Conservation (phyloP, 2,329 filamentous ascomycete species). For the Pestalotiopsis sp. region DNA sequence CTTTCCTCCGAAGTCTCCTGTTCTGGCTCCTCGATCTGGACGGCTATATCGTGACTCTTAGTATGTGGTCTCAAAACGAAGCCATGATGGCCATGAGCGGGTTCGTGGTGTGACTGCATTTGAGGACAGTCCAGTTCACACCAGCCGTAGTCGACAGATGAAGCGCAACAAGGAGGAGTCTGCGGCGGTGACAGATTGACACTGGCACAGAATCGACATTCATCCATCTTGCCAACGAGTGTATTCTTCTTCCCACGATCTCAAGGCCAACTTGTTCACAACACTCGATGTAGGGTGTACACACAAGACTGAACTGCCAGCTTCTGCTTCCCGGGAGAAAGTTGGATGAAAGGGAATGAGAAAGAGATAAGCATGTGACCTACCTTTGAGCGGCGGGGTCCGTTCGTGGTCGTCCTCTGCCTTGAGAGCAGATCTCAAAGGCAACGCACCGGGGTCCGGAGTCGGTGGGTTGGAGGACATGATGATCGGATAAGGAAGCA, state of each 20-base stretch:
- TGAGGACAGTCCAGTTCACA: neutral
- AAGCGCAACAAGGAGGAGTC: neutral
- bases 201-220: neutral
- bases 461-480: conserved; percentile 17
- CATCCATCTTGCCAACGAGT: neutral
- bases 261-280: neutral
- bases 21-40: conserved; percentile 61
- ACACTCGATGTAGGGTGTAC: neutral
- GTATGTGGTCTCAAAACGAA: neutral
- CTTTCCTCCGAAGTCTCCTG: conserved; percentile 36
- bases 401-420: conserved; percentile 33
- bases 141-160: neutral
- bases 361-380: conserved; percentile 17
- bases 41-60: conserved; percentile 39
- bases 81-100: neutral
- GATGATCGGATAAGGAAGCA: neutral
- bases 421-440: conserved; percentile 33
- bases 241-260: neutral
- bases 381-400: conserved; percentile 29
- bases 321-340: neutral
- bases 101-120: neutral
- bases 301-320: neutral
- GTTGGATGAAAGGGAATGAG: neutral
- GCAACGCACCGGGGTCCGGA: conserved; percentile 25
- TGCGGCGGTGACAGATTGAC: neutral